Base-by-base conservation (phyloP, 1,284 basidiomycete species). In the Ceratobasidium sp. region DNA sequence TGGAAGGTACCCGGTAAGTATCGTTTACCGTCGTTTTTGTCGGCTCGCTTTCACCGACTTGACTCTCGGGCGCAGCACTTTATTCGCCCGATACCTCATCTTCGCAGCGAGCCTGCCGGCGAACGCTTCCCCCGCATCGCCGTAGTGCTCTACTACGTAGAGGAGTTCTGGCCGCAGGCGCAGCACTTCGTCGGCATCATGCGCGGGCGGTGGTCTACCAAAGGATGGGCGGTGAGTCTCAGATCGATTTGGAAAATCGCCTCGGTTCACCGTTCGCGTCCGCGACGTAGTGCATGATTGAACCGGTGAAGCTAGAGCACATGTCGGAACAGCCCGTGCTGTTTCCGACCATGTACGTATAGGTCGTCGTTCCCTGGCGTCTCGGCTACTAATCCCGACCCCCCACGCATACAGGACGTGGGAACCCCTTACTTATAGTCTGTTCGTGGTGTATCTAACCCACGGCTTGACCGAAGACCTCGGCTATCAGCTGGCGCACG, bases 261-360 rank as follows among this genome's bases (percentile, higher is more conserved):
- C 33, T 33, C 23, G n/a, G n/a, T 59, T n/a, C n/a, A n/a, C n/a
- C n/a, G n/a, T n/a, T n/a, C n/a, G n/a, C n/a, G n/a, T n/a, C n/a
- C n/a, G n/a, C n/a, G n/a, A n/a, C n/a, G 7, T 42, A 76, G 74
- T 76, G 64, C 52, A 38, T 57, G 5, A 42, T 76, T 17, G 64
- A 76, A 40, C 74, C 74, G 26, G 28, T 76, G 42, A 76, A 76
- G 38, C 54, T 76, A 3, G 50, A 76, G 26, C 64, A 76, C 5
- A 1, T 76, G 5, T 5, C 7, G 20, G 54, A 67, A n/a, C 56
- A 67, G 52, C 7, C 1, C 12, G 3, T 26, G 33, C 17, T 52
- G 3, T 76, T 76, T n/a, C 1, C 2, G 2, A 28, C 57, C 20
- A 9, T 76, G 74, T 76, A 44, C 26, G 74, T 76, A 15, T 13